phyloP scores from a whole-genome alignment of 2,329 filamentous ascomycete species.

The Emmonsia crescens region DNA sequence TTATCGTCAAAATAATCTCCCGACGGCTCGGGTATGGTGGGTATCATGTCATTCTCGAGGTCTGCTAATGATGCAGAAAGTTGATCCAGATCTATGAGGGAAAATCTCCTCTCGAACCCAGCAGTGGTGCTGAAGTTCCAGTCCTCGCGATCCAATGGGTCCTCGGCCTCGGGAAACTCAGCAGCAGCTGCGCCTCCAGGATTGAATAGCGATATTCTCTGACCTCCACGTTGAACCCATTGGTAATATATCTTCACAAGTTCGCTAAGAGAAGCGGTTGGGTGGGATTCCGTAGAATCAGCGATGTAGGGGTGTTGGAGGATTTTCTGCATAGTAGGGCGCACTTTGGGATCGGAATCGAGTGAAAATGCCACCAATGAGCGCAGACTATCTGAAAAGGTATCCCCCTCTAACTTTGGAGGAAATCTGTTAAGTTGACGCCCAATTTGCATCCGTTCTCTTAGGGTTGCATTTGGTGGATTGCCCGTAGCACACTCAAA shows the following conservation, averaged over 20 bases:
- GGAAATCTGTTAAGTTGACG: conserved; percentile 34
- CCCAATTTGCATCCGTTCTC: conserved; percentile 38
- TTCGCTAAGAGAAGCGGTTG: conserved; percentile 34
- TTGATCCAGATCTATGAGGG: conserved; percentile 36
- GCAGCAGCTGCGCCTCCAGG: conserved; percentile 48
- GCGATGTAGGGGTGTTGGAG: conserved; percentile 37
- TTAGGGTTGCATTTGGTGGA: conserved; percentile 38
- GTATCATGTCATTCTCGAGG: conserved; percentile 28
- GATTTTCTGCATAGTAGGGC: conserved; percentile 38
- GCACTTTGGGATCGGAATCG: conserved; percentile 32
- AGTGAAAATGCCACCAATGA: conserved; percentile 36
- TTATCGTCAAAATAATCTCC: conserved; percentile 22
- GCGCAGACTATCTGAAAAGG: conserved; percentile 35
- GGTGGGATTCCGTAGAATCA: conserved; percentile 33
- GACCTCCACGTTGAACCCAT: conserved; percentile 39
- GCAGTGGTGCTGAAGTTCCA: conserved; percentile 58
- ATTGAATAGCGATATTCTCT: conserved; percentile 48
- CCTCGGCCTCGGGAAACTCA: conserved; percentile 35
- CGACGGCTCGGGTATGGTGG: conserved; percentile 12
- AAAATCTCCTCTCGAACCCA: conserved; percentile 45
- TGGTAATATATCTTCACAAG: conserved; percentile 39
- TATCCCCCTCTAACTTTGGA: conserved; percentile 32
- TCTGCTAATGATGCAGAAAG: conserved; percentile 37
- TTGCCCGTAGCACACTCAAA: conserved; percentile 41
- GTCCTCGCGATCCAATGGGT: conserved; percentile 39